These are phyloP conservation scores for Torulaspora pretoriensis DNA, from an alignment of 1,139 yeast species.

Conservation along the genomic window DNA sequence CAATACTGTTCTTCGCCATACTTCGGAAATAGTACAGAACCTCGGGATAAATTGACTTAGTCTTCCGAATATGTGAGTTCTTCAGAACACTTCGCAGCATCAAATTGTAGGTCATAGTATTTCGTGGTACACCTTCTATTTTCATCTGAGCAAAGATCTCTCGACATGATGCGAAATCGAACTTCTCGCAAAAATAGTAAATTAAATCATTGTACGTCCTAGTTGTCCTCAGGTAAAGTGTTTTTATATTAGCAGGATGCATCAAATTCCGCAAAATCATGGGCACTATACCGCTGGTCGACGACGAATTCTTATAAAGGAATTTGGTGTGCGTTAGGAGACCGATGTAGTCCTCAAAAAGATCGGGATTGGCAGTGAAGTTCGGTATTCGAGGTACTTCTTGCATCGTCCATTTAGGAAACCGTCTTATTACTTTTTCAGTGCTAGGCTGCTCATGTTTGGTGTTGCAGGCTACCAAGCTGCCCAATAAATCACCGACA, in stretches of 20 bases:
- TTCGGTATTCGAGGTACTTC: conserved; percentile 39
- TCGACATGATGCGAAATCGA: conserved; percentile 43
- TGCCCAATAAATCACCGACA: conserved; percentile 25
- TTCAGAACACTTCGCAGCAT: conserved; percentile 34
- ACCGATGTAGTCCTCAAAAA: conserved; percentile 37
- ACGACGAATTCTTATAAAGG: conserved; percentile 36
- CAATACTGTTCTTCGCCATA: conserved; percentile 35
- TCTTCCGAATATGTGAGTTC: conserved; percentile 31
- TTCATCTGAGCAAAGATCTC: conserved; percentile 42
- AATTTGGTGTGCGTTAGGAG: conserved; percentile 38
- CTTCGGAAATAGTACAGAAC: conserved; percentile 36
- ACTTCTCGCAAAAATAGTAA: conserved; percentile 39
- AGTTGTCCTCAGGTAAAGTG: conserved; percentile 37
- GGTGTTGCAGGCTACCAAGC: conserved; percentile 21
- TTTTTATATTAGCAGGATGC: conserved; percentile 40
- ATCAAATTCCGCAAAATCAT: conserved; percentile 40
- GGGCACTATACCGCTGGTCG: conserved; percentile 37
- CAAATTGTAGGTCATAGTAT: conserved; percentile 44
- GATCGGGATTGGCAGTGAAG: conserved; percentile 25
- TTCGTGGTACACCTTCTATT: conserved; percentile 37
- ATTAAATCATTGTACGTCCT: conserved; percentile 44
- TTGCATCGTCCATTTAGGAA: conserved; percentile 24
- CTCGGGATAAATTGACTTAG: conserved; percentile 32
- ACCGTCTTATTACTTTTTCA: conserved; percentile 8
- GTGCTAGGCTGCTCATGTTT: conserved; percentile 13